phyloP scores from a whole-genome alignment of 148 eudicot species.

The Pharnaceum exiguum region DNA sequence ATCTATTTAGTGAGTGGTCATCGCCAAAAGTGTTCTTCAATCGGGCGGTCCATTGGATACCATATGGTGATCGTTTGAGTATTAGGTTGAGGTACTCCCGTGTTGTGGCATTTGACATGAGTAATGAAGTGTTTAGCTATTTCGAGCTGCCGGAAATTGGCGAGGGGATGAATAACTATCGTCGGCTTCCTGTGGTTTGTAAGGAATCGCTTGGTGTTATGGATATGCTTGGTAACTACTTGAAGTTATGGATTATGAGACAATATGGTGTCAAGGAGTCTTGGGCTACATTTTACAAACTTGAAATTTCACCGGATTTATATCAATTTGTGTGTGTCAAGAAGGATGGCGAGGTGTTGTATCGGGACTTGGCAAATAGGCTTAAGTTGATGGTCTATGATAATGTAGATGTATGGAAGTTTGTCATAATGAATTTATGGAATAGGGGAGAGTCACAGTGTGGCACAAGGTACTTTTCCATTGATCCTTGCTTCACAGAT shows the following conservation, averaged over 20 bases:
- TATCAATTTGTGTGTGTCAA: not conserved
- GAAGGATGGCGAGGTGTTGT: not conserved
- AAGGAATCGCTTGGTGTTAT: not conserved
- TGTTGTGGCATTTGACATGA: conserved; percentile 1
- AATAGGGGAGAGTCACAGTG: not conserved
- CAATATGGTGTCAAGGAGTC: not conserved
- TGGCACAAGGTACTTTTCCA: not conserved
- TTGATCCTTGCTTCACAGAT: not conserved
- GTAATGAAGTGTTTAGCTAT: not conserved
- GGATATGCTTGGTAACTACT: not conserved
- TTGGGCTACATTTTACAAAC: not conserved
- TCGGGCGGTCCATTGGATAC: not conserved
- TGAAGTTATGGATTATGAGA: not conserved
- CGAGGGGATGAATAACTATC: not conserved
- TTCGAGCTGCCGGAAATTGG: not conserved
- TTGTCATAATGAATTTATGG: too few species aligned
- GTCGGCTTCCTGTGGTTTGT: not conserved
- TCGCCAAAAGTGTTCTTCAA: not conserved
- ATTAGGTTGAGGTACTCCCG: not conserved
- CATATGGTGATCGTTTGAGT: not conserved
- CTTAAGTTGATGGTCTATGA: not conserved
- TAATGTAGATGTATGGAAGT: too few species aligned
- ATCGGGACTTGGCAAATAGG: too few species aligned
- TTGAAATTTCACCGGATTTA: not conserved
- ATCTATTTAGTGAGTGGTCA: too few species aligned